Evolutionary conservation across 116 monocot genomes (phyloP).

Genomic region (Phalaenopsis hybrid): DNA sequence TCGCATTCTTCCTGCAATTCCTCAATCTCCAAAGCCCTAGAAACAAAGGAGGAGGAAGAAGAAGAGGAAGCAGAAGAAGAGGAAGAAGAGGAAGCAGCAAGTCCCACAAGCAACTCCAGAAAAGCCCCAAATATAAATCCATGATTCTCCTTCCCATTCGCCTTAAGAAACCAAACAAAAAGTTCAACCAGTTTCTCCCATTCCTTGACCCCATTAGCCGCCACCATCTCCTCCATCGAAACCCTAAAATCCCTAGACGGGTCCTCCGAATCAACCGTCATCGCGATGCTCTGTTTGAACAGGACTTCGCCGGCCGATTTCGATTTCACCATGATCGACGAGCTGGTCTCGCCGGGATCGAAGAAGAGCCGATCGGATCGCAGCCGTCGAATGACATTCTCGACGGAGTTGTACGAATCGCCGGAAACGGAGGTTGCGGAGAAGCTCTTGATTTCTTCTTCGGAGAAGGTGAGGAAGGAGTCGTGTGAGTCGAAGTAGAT

Average conservation of each 20-base stretch:
- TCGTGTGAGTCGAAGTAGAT: conserved; percentile 24
- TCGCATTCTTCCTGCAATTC: background rate
- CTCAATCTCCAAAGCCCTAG: background rate
- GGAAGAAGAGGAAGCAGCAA: conserved; percentile 11
- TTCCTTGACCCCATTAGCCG: conserved; percentile 27
- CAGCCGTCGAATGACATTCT: background rate
- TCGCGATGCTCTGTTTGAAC: conserved; percentile 19
- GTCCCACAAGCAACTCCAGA: conserved; percentile 30
- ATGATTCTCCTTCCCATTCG: conserved; percentile 30
- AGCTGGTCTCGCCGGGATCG: conserved; percentile 17
- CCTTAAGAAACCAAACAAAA: conserved; percentile 33
- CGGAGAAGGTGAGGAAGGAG: background rate
- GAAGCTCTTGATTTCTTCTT: conserved; percentile 11
- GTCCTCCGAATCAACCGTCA: conserved; percentile 34
- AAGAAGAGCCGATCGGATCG: conserved; percentile 32
- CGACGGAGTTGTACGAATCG: conserved; percentile 3
- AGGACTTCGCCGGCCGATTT: background rate
- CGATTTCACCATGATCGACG: conserved; percentile 18
- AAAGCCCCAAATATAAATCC: conserved; percentile 38
- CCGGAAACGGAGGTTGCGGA: conserved; percentile 4
- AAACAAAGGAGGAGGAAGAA: conserved; percentile 2
- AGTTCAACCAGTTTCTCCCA: conserved; percentile 34
- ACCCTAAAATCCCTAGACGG: conserved; percentile 35
- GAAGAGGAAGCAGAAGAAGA: conserved; percentile 2
- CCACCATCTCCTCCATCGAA: conserved; percentile 63